Evolutionary conservation across 2,329 filamentous ascomycete species (phyloP), one percentile per base, ranked within the genome.

Genomic region (Sporothrix pseudoabietina): DNA sequence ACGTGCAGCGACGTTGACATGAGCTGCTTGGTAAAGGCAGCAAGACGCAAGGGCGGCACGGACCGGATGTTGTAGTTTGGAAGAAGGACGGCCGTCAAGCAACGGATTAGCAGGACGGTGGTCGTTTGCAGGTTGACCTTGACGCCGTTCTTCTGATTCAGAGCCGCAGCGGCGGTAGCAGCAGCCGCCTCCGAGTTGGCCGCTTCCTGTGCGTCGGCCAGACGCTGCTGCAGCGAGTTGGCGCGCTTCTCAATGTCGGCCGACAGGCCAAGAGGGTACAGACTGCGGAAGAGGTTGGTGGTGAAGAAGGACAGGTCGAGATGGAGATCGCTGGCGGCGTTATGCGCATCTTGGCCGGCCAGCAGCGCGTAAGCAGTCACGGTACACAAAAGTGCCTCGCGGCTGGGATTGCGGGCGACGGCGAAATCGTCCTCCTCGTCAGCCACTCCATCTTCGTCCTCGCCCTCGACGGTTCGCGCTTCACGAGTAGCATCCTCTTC

Each of bases 321-420:
- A 78, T 94, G 92, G 4, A 98, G 87, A 61, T 91, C 87, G 59
- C 90, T 88, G 73, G 94, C 92, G 68, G 94, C 92, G 82, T 94
- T 95, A 83, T 92, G 91, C 19, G 91, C 94, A 79, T 98, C 95
- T 83, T 99, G 96, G 68, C 96, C 95, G 76, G 96, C 93, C 54
- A 99, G 90, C 7, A 99, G 90, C n/a, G 95, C 94, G 79, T 97
- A 98, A 35, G 97, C 96, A 0, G 96, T 99, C 78, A 97, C 94
- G 73, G 94, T 97, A 84, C 95, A 98, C 73, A 99, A 91, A 5
- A 99, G 90, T 12, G 93, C 89, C 82, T 98, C 94, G 76, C 96
- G 91, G 35, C 91, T 94, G 12, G 92, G 84, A 81, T 97, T 94
- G 72, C 94, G 90, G 54, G 85, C 80, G 14, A 85, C 80, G 0